Conservation (phyloP, 2,329 filamentous ascomycete genomes). For the Botryotinia globosa region DNA sequence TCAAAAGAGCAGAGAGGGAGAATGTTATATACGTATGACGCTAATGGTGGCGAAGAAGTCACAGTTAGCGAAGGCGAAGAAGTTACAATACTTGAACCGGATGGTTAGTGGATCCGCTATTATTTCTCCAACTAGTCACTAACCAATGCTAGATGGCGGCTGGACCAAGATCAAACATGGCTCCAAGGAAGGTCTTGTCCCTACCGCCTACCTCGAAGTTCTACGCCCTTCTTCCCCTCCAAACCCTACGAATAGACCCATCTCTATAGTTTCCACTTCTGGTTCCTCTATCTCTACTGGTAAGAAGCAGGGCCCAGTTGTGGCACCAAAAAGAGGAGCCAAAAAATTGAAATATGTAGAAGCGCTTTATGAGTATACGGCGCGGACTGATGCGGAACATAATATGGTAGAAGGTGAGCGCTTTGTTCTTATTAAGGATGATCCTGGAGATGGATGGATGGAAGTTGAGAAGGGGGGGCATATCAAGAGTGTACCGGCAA, state of each 20-base stretch:
- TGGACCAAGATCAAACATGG: constrained; percentile 84
- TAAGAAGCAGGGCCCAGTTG: constrained; percentile 51
- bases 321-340: constrained; percentile 84
- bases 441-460: constrained; percentile 91
- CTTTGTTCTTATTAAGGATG: constrained; percentile 84
- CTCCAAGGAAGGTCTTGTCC: constrained; percentile 79
- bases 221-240: constrained; percentile 47
- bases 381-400: constrained; percentile 82
- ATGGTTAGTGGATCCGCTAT: constrained; percentile 60
- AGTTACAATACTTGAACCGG: constrained; percentile 75
- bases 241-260: constrained; percentile 47
- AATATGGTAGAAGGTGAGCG: constrained; percentile 88
- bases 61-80: constrained; percentile 76
- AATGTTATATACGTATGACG: constrained; percentile 88
- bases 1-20: constrained; percentile 66
- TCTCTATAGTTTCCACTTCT: constrained; percentile 76
- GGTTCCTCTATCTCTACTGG: constrained; percentile 58
- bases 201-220: constrained; percentile 78
- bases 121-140: constrained; percentile 34
- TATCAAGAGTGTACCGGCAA: constrained; percentile 87
- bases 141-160: constrained; percentile 67
- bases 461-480: constrained; percentile 91
- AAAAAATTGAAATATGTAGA: constrained; percentile 95
- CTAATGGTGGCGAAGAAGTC: constrained; percentile 76
- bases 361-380: constrained; percentile 87